Base-by-base conservation (phyloP, 805 yeast species). In the Pichia kluyveri region DNA sequence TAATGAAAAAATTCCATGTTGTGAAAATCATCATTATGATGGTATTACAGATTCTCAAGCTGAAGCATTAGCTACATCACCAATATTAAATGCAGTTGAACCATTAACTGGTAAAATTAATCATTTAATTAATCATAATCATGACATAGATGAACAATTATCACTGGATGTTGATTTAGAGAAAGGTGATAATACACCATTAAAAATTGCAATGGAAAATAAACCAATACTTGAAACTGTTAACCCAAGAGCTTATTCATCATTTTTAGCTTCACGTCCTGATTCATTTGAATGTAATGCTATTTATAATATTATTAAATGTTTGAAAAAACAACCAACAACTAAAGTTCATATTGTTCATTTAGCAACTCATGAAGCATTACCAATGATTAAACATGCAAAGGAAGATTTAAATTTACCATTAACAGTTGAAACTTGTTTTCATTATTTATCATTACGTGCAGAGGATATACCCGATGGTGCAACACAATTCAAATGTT, bases 361-460 rank as follows among this genome's bases (percentile, higher is more conserved):
- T 65, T 69, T 90, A 54, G 95, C 96, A 1, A 80, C 96, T 0
- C 79, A 84, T 53, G 82, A 86, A 56, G 96, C 95, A 0, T 64
- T 91, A 10, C 95, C 96, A 8, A 59, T 85, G 49, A 67, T 90
- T 17, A 65, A 72, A 39, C 71, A 77, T 18, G 96, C 96, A 4
- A 80, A 81, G 51, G 40, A 51, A 8, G 56, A 60, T 15, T 65
- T 69, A 5, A 73, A 74, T 0, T 65, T 84, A 42, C 86, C 86
- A 32, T 71, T 90, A 45, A 70, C 93, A 0, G 96, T 89, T 2
- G 98, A 90, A 63, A 91, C 98, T 0, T 90, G 98, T 64, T 90
- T 89, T 77, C 98, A 90, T 63, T 90, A 90, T 64, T 70, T 90
- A 46, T 76, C 91, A 2, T 71, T 90, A 41, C 72, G 75, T 4